A percentile compares a stretch with the other conserved stretches of the same genome.
phyloP scores from a whole-genome alignment of 331 rosid genomes.

The Saraca asoca region DNA sequence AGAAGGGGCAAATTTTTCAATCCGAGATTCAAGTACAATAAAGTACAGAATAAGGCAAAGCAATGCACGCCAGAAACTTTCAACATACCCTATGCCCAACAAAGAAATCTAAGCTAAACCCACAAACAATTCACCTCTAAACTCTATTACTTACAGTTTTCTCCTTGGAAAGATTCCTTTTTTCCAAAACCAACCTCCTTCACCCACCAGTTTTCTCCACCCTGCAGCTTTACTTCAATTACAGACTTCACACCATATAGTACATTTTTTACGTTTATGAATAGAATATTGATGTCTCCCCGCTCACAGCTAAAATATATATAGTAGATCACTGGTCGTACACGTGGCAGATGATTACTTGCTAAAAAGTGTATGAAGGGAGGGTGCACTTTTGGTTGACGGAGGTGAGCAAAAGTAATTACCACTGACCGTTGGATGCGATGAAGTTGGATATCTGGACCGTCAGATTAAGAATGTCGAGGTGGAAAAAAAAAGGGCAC shows the following conservation, averaged over 20 bases:
- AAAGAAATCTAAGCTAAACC: constrained; percentile 54
- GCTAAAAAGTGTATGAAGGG: neutral
- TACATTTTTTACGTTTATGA: constrained; percentile 35
- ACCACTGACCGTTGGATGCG: constrained; percentile 22
- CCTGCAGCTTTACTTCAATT: constrained; percentile 33
- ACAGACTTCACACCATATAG: constrained; percentile 21
- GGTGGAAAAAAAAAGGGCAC: constrained; percentile 7
- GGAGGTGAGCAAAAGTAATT: neutral
- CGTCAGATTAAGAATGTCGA: neutral
- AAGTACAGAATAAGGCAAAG: constrained; percentile 31
- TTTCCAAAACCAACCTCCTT: constrained; percentile 38
- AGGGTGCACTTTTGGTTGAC: neutral
- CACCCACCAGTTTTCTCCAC: constrained; percentile 23
- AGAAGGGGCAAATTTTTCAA: constrained; percentile 30
- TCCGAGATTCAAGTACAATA: constrained; percentile 56
- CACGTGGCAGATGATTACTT: constrained; percentile 22
- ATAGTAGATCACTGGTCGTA: neutral
- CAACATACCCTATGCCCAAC: constrained; percentile 43
- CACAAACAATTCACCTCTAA: constrained; percentile 43
- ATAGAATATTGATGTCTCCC: neutral
- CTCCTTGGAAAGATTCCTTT: constrained; percentile 49
- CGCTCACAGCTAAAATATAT: neutral
- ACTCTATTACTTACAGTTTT: constrained; percentile 3
- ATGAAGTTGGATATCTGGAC: neutral
- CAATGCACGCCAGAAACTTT: constrained; percentile 34